These are phyloP conservation scores for Baudoinia panamericana DNA, from an alignment of 495 filamentous ascomycete species.

Conservation along the genomic window DNA sequence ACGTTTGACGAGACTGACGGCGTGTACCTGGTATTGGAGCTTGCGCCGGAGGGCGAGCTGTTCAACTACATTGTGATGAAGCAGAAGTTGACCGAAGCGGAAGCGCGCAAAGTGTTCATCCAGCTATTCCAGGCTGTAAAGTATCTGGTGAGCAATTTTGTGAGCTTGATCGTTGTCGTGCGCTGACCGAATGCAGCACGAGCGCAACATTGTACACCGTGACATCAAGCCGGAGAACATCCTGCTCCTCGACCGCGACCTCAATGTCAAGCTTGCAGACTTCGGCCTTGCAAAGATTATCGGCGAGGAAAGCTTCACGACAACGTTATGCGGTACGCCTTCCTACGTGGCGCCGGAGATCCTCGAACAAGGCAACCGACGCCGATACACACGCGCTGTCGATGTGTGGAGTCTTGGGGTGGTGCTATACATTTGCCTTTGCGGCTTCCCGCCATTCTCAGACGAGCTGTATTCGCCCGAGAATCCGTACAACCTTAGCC, in stretches of 20 bases:
- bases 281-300: constrained; percentile 98
- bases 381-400: constrained; percentile 87
- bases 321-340: constrained; percentile 89
- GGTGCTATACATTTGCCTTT: constrained; percentile 97
- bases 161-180: not conserved
- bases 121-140: constrained; percentile 91
- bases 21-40: constrained; percentile 83
- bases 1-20: constrained; percentile 85
- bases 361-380: constrained; percentile 57
- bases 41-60: constrained; percentile 83
- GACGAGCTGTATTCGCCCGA: constrained; percentile 72
- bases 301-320: constrained; percentile 96
- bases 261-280: constrained; percentile 86
- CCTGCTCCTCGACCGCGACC: constrained; percentile 65
- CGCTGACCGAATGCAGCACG: constrained; percentile 52
- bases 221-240: constrained; percentile 99
- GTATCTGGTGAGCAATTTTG: constrained; percentile 57
- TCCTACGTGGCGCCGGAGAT: constrained; percentile 86
- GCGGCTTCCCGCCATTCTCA: constrained; percentile 93
- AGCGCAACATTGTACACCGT: constrained; percentile 92
- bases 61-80: constrained; percentile 90
- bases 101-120: constrained; percentile 73
- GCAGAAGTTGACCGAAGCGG: constrained; percentile 69
- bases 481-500: constrained; percentile 73
- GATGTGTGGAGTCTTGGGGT: constrained; percentile 97